Base-by-base conservation (phyloP, 495 filamentous ascomycete genomes). In the Penicillium cosmopolitanum region DNA sequence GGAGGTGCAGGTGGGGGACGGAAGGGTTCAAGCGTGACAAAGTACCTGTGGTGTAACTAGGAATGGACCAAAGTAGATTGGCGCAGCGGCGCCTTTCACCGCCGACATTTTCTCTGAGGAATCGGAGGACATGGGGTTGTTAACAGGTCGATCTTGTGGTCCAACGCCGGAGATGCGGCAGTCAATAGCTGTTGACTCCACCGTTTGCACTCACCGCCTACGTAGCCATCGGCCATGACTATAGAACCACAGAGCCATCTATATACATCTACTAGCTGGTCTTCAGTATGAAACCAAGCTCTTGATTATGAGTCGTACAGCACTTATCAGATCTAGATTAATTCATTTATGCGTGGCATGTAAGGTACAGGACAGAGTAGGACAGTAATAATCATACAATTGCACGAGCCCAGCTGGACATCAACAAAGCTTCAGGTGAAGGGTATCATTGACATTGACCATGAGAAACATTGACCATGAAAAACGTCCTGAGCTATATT, bases 51-150 rank as follows among this genome's bases (percentile, higher is more conserved):
- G 69, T 42, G 77, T 81, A 16, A 81, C 78, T 7, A 74, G 59
- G 58, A 81, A 81, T 21, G 77, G 68, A 25, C 78, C 78, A 58
- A 81, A 81, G 61, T 77, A 64, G 38, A 79, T 75, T 42, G 77
- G 76, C 25, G 48, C 64, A 13, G 65, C 53, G 8, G 61, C 65
- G 48, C 67, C 62, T 68, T 73, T 73, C 33, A 71, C 61, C 44
- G 63, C 53, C 46, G 68, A 61, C 68, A 70, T 69, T 19, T 16
- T 56, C 15, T 53, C 34, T 51, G 51, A 16, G 6, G 35, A 42
- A 42, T 38, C 18, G 51, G 33, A 36, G 51, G 35, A 40, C 19
- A 40, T 53, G 35, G n/a, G 51, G 33, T n/a, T 36, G 50, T 33
- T 12, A 34, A 36, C 33, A 12, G 42, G 42, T 55, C 10, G 53